Evolutionary conservation across 139 green algal species (phyloP), one percentile per base, ranked within the genome.

Genomic region (Picocystis salinarum): DNA sequence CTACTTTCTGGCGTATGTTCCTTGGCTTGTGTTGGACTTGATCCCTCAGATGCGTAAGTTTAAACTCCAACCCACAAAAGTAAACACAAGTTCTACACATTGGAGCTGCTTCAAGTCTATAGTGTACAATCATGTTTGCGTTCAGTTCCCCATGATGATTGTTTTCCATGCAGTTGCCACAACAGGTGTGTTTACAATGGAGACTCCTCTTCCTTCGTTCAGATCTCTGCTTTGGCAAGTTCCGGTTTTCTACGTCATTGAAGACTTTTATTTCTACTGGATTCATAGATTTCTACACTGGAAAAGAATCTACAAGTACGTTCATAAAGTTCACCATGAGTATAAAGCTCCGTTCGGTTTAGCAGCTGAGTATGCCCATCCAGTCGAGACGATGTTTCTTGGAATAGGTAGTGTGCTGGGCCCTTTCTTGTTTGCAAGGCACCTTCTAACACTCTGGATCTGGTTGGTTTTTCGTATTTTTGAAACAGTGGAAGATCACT

Each of bases 231-330:
- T 42, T 20, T 48, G 57, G 23, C 61, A 70, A 29, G 26, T 70
- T 33, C 13, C 34, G 13, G 17, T 48, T 4, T 70, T 57, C 30
- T 59, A 68, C 19, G n/a, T 70, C 24, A 39, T 70, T 5, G 61
- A 70, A 25, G 61, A 70, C 45, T 70, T 50, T 41, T 40, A 42
- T 41, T 62, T 62, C 46, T 70, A 70, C 46, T 70, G 59, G 59
- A 44, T 69, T 13, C 61, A 70, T 47, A 44, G 61, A 25, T 40
- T 11, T 4, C 36, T 70, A 20, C 61, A 70, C 47, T 33, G 33
- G 2, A 24, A 39, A 6, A 52, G 25, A 33, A 37, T 37, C 31
- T 59, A 28, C 52, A 52, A 68, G 42, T 28, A 63, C 41, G 28
- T 63, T 18, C 55, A 63, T 20, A 37, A 26, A 23, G 55, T 63